Evolutionary conservation across 2,329 filamentous ascomycete genomes (phyloP).

Genomic region (Nemania sp.): DNA sequence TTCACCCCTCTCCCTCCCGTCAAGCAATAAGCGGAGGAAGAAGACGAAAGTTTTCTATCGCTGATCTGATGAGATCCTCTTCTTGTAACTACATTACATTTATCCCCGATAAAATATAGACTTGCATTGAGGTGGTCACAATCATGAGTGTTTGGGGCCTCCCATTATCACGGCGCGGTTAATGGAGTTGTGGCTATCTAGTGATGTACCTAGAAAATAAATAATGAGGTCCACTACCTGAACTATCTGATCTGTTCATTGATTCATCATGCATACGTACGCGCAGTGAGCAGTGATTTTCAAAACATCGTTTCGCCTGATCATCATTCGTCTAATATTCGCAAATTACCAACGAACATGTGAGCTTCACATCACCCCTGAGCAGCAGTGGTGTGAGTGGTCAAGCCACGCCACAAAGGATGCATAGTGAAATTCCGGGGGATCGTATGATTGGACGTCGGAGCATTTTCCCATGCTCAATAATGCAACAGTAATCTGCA

Average conservation of each 20-base stretch:
- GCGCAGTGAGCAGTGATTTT: too few species aligned
- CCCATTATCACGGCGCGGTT: slow-evolving; percentile 1
- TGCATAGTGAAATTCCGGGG: background rate
- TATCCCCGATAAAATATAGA: slow-evolving; percentile 22
- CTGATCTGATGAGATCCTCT: slow-evolving; percentile 5
- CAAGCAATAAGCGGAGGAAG: slow-evolving; percentile 3
- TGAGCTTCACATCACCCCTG: too few species aligned
- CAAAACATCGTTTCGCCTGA: too few species aligned
- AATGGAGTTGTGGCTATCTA: slow-evolving; percentile 13
- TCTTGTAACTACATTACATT: slow-evolving; percentile 21
- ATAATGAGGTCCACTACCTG: slow-evolving; percentile 7
- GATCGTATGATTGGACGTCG: background rate
- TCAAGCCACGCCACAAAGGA: slow-evolving; percentile 2
- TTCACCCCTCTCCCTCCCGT: slow-evolving; percentile 23
- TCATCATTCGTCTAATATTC: too few species aligned
- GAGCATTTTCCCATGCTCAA: background rate
- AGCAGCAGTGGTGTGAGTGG: too few species aligned
- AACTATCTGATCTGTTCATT: too few species aligned
- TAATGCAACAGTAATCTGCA: slow-evolving; percentile 12
- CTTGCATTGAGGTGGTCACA: slow-evolving; percentile 21
- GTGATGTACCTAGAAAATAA: slow-evolving; percentile 10
- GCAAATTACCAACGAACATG: too few species aligned
- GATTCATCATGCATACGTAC: too few species aligned
- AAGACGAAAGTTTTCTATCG: background rate
- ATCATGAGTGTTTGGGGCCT: slow-evolving; percentile 10